phyloP scores from a whole-genome alignment of 2,329 filamentous ascomycete genomes.

The Coleophoma cylindrospora region DNA sequence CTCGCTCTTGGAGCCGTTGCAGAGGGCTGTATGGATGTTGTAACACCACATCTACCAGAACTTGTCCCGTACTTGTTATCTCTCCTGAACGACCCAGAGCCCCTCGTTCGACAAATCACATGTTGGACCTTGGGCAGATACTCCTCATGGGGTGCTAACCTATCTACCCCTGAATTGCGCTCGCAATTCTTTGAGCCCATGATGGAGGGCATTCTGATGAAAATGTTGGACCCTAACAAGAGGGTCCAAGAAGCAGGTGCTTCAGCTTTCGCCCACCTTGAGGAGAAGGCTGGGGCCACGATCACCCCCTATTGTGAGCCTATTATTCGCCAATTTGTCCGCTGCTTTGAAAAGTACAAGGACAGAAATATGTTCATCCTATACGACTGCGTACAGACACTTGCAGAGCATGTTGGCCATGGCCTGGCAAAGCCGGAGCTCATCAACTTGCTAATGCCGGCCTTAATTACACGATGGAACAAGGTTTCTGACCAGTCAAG shows the following conservation, averaged over 20 bases:
- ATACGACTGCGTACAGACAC: conserved; percentile 96
- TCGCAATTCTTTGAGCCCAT: conserved; percentile 85
- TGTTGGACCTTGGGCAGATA: conserved; percentile 97
- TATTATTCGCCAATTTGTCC: conserved; percentile 87
- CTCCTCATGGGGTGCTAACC: conserved; percentile 82
- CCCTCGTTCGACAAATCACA: conserved; percentile 91
- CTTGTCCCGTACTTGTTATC: conserved; percentile 87
- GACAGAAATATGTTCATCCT: conserved; percentile 98
- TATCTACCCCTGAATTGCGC: conserved; percentile 62
- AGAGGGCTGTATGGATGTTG: conserved; percentile 86
- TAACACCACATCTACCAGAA: conserved; percentile 85
- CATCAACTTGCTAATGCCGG: conserved; percentile 86
- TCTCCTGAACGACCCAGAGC: conserved; percentile 77
- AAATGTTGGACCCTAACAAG: conserved; percentile 97
- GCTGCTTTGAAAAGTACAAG: conserved; percentile 93
- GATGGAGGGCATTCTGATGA: conserved; percentile 91
- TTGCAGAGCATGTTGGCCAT: conserved; percentile 85
- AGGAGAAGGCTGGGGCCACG: conserved; percentile 82
- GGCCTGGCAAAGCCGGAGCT: conserved; percentile 76
- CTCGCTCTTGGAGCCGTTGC: conserved; percentile 91
- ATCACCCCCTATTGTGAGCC: conserved; percentile 82
- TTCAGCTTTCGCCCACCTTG: conserved; percentile 91
- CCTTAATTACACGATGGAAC: conserved; percentile 82
- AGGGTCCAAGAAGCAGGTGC: conserved; percentile 95
- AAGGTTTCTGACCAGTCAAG: conserved; percentile 82